Conservation (phyloP, 169 alveolate genomes). For the Miamiensis avidus region DNA sequence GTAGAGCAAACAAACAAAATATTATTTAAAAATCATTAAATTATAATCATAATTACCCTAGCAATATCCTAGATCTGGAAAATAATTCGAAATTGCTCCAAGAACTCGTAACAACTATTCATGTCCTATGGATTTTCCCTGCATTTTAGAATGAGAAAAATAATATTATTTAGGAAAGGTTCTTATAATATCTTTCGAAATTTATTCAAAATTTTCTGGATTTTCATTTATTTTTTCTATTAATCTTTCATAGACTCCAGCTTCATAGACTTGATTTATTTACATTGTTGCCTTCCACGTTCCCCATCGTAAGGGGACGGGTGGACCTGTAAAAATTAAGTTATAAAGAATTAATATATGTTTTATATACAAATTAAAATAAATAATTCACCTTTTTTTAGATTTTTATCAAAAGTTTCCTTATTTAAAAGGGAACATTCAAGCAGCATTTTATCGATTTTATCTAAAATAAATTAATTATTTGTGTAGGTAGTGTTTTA, state of each 20-base stretch:
- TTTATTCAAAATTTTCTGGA: neutral
- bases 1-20: no score
- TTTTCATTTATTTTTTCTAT: neutral
- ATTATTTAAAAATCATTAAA: no score
- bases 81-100: neutral
- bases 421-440: no score
- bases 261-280: neutral
- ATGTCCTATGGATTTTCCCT: neutral
- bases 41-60: neutral
- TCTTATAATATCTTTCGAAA: neutral
- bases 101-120: neutral
- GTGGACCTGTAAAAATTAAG: neutral
- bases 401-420: no score
- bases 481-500: no score
- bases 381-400: no score
- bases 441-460: no score
- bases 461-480: no score
- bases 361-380: no score
- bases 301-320: neutral
- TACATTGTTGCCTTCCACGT: neutral
- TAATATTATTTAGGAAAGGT: neutral
- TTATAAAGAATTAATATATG: no score
- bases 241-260: neutral
- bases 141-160: neutral
- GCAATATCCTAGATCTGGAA: neutral